These are phyloP conservation scores for Diaporthe ilicicola DNA, from an alignment of 2,329 filamentous ascomycete species.

Conservation along the genomic window DNA sequence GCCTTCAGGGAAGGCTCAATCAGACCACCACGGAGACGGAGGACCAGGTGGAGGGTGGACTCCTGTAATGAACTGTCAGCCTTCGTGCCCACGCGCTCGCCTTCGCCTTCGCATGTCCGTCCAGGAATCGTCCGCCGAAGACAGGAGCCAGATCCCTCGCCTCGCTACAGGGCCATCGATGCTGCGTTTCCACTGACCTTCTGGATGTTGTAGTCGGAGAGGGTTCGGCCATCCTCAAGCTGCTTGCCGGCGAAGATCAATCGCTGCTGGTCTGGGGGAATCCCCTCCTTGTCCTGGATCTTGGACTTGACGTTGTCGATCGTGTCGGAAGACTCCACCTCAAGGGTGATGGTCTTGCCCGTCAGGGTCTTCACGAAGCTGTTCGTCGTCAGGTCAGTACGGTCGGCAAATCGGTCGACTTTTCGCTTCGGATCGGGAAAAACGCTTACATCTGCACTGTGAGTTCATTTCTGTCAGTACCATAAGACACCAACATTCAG, in stretches of 20 bases:
- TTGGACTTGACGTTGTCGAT: slow-evolving; percentile 99
- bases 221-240: slow-evolving; percentile 96
- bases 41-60: slow-evolving; percentile 97
- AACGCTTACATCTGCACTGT: slow-evolving; percentile 88
- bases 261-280: slow-evolving; percentile 97
- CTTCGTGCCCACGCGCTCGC: slow-evolving; percentile 4
- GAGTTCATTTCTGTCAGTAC: slow-evolving; percentile 40
- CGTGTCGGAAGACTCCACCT: slow-evolving; percentile 98
- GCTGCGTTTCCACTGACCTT: slow-evolving; percentile 70
- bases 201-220: slow-evolving; percentile 99
- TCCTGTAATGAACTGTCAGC: slow-evolving; percentile 64
- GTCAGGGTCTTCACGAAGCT: slow-evolving; percentile 99
- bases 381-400: slow-evolving; percentile 41
- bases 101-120: not conserved
- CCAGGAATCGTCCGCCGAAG: slow-evolving; percentile 12
- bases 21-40: slow-evolving; percentile 98
- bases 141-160: slow-evolving; percentile 9
- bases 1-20: slow-evolving; percentile 99
- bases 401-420: slow-evolving; percentile 32
- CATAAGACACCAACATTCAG: not conserved
- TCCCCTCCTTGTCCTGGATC: slow-evolving; percentile 99
- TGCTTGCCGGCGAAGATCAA: slow-evolving; percentile 99
- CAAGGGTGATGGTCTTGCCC: slow-evolving; percentile 99
- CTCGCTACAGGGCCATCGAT: too few relatives aligned
- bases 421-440: slow-evolving; percentile 38